These are phyloP conservation scores for Crinitomyces ghanaensis DNA, from an alignment of 805 yeast genomes.

Conservation along the genomic window DNA sequence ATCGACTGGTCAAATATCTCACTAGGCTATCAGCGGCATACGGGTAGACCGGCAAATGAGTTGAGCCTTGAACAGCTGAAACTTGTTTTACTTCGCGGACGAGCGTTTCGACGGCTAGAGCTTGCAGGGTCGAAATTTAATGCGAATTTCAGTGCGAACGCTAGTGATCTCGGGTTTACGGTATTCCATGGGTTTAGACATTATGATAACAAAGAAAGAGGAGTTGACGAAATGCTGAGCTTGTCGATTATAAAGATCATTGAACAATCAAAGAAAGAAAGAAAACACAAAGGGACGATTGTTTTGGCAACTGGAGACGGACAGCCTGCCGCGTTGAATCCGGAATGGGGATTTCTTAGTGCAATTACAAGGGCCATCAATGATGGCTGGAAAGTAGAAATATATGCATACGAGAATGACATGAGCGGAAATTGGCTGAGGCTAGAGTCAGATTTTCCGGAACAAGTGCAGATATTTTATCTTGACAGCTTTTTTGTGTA, in stretches of 20 bases:
- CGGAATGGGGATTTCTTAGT: slow-evolving; percentile 4
- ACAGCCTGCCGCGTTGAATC: slow-evolving; percentile 3
- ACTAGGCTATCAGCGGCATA: slow-evolving; percentile 1
- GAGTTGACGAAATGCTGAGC: slow-evolving; percentile 10
- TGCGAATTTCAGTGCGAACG: not conserved
- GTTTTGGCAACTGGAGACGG: slow-evolving; percentile 13
- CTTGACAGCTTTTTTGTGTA: too few species aligned
- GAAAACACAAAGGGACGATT: slow-evolving; percentile 2
- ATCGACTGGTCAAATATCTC: slow-evolving; percentile 10
- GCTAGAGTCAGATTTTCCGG: slow-evolving; percentile 3
- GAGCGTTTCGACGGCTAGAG: not conserved
- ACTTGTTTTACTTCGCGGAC: slow-evolving; percentile 8
- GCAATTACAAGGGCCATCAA: slow-evolving; percentile 5
- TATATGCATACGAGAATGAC: slow-evolving; percentile 7
- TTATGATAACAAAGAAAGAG: slow-evolving; percentile 5
- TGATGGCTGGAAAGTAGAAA: slow-evolving; percentile 11
- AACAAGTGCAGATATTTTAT: slow-evolving; percentile 5
- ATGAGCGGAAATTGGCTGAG: slow-evolving; percentile 7
- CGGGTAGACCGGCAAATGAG: not conserved
- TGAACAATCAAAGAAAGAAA: not conserved
- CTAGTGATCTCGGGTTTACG: not conserved
- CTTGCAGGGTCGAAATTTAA: slow-evolving; percentile 4
- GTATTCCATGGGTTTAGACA: not conserved
- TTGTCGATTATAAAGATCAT: not conserved
- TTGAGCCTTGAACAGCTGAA: slow-evolving; percentile 5